These are phyloP conservation scores for Symbiodinium natans DNA, from an alignment of 73 alveolate genomes.

Conservation along the genomic window DNA sequence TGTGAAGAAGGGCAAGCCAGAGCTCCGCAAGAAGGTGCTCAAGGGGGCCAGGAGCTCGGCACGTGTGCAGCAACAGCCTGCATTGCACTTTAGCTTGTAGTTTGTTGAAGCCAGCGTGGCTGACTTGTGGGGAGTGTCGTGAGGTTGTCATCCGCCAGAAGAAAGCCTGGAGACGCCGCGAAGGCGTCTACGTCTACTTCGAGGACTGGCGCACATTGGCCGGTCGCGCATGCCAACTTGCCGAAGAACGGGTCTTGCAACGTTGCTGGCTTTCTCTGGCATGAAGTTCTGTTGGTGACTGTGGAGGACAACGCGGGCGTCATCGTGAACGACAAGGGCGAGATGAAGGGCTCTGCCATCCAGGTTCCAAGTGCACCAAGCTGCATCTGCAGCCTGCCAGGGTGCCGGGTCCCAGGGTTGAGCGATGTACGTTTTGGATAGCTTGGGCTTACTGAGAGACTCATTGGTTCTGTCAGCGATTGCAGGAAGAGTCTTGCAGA, in stretches of 20 bases:
- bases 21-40: constrained; percentile 98
- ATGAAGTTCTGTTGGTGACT: too few relatives aligned
- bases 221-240: neutral
- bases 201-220: constrained; percentile 93
- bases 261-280: too few relatives aligned
- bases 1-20: constrained; percentile 99
- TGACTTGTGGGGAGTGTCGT: too few relatives aligned
- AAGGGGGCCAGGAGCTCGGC: constrained; percentile 9
- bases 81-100: too few relatives aligned
- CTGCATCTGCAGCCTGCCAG: too few relatives aligned
- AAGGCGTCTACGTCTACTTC: constrained; percentile 99
- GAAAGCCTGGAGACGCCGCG: constrained; percentile 99
- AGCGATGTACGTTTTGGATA: too few relatives aligned
- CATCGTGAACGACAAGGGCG: constrained; percentile 99
- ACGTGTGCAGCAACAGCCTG: neutral
- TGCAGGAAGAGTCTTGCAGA: too few relatives aligned
- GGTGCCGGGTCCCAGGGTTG: too few relatives aligned
- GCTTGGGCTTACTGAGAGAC: too few relatives aligned
- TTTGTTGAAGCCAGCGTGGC: too few relatives aligned
- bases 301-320: constrained; percentile 99
- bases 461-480: too few relatives aligned
- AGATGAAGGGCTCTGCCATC: constrained; percentile 99
- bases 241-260: neutral
- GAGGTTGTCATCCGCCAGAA: constrained; percentile 98
- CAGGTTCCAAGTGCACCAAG: too few relatives aligned